Evolutionary conservation across 2,329 filamentous ascomycete species (phyloP).

Genomic region (Cephalotrichum gorgonifer): DNA sequence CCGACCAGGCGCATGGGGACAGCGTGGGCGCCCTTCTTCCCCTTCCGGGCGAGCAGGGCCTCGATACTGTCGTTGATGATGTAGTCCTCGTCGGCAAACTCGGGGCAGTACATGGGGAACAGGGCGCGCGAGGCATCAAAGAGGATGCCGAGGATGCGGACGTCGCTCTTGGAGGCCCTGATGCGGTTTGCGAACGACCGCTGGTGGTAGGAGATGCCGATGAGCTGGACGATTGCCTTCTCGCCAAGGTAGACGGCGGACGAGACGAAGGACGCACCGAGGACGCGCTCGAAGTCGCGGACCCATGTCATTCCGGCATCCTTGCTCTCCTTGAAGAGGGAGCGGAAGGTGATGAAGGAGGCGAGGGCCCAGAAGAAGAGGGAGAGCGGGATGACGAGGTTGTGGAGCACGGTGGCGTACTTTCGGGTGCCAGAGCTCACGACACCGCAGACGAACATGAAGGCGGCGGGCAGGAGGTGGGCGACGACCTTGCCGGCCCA

Average conservation of each 20-base stretch:
- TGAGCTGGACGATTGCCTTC: conserved; percentile 69
- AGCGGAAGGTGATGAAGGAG: conserved; percentile 51
- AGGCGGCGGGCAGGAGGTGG: conserved; percentile 47
- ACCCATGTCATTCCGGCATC: conserved; percentile 37
- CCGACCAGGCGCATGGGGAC: conserved; percentile 73
- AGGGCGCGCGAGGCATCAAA: conserved; percentile 83
- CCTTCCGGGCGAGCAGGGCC: conserved; percentile 50
- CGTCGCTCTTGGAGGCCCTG: conserved; percentile 79
- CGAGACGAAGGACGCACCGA: conserved; percentile 58
- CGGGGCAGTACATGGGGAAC: conserved; percentile 85
- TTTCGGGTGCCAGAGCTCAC: conserved; percentile 61
- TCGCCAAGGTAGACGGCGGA: conserved; percentile 65
- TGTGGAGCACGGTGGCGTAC: conserved; percentile 54
- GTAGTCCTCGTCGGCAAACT: conserved; percentile 87
- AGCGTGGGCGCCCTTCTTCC: conserved; percentile 45
- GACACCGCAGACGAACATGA: conserved; percentile 61
- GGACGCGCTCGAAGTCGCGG: conserved; percentile 49
- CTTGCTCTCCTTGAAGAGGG: conserved; percentile 29
- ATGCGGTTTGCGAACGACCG: conserved; percentile 76
- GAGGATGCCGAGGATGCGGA: conserved; percentile 70
- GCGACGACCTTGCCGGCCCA: conserved; percentile 59
- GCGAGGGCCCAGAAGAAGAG: conserved; percentile 60
- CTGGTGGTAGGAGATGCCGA: conserved; percentile 77
- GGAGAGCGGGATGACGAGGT: conserved; percentile 55
- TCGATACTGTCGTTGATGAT: conserved; percentile 80